A percentile compares a stretch with the other conserved stretches of the same genome.
phyloP scores from a whole-genome alignment of 2,329 filamentous ascomycete species.

The Cladophialophora chaetospira region DNA sequence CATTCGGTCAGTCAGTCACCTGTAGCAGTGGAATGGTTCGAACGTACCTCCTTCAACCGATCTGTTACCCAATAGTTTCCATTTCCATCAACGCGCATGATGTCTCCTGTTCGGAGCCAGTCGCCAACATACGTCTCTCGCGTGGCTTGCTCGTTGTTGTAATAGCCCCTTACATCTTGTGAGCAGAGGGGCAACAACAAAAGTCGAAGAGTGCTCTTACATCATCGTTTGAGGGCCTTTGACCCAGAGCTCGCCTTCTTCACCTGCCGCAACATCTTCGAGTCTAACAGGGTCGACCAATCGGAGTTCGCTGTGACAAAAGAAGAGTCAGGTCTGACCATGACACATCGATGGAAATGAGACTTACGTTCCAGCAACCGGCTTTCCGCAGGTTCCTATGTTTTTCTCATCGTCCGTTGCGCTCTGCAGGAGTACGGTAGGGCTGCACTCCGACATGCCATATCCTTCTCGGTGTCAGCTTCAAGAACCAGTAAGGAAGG shows the following conservation, averaged over 20 bases:
- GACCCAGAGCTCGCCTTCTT: conserved; percentile 62
- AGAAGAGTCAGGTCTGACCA: background rate
- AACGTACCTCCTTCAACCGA: conserved; percentile 61
- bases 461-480: conserved; percentile 8
- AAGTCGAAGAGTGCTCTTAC: background rate
- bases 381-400: conserved; percentile 41
- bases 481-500: conserved; percentile 46
- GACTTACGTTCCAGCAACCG: conserved; percentile 21
- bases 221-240: conserved; percentile 72
- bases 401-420: conserved; percentile 50
- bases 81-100: conserved; percentile 57
- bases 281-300: conserved; percentile 19
- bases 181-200: background rate
- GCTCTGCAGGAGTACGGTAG: conserved; percentile 49
- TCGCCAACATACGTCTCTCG: conserved; percentile 66
- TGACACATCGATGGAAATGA: background rate
- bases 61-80: conserved; percentile 90
- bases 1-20: background rate
- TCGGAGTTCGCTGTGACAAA: conserved; percentile 12
- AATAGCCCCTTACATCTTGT: conserved; percentile 64
- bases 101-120: conserved; percentile 65
- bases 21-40: background rate
- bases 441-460: conserved; percentile 36
- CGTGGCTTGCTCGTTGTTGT: conserved; percentile 71
- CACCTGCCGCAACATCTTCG: conserved; percentile 18